phyloP scores from a whole-genome alignment of 805 yeast species.

The Lachancea fermentati region DNA sequence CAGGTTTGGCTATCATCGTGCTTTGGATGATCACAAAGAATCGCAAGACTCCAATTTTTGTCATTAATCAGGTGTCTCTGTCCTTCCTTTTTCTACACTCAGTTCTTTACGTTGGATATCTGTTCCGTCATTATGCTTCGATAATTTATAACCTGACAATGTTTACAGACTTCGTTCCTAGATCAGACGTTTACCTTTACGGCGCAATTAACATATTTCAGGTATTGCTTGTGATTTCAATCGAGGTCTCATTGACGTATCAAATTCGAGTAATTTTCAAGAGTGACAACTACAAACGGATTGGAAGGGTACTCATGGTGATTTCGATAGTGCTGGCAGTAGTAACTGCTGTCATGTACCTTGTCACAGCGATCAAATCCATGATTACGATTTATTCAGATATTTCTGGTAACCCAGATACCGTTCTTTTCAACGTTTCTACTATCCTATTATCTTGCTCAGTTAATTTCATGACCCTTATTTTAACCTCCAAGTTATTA shows the following conservation, averaged over 20 bases:
- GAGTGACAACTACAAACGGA: constrained; percentile 42
- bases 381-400: constrained; percentile 33
- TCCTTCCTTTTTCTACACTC: constrained; percentile 54
- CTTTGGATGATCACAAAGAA: constrained; percentile 47
- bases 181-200: constrained; percentile 40
- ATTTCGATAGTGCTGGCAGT: constrained; percentile 43
- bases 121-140: constrained; percentile 47
- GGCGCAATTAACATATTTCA: constrained; percentile 59
- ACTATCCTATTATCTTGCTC: constrained; percentile 64
- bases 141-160: constrained; percentile 44
- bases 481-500: constrained; percentile 59
- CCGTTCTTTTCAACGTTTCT: constrained; percentile 47
- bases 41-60: constrained; percentile 61
- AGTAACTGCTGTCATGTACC: constrained; percentile 54
- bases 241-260: constrained; percentile 61
- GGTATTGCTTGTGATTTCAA: constrained; percentile 50
- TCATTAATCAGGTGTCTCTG: constrained; percentile 62
- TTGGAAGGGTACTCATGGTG: constrained; percentile 37
- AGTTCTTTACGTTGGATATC: constrained; percentile 49
- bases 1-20: constrained; percentile 40
- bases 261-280: constrained; percentile 71
- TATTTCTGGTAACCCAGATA: constrained; percentile 18
- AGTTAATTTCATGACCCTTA: constrained; percentile 52
- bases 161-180: constrained; percentile 37
- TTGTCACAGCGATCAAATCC: constrained; percentile 44